Evolutionary conservation across 306 rosid genomes (phyloP).

Genomic region (Casuarina equisetifolia): DNA sequence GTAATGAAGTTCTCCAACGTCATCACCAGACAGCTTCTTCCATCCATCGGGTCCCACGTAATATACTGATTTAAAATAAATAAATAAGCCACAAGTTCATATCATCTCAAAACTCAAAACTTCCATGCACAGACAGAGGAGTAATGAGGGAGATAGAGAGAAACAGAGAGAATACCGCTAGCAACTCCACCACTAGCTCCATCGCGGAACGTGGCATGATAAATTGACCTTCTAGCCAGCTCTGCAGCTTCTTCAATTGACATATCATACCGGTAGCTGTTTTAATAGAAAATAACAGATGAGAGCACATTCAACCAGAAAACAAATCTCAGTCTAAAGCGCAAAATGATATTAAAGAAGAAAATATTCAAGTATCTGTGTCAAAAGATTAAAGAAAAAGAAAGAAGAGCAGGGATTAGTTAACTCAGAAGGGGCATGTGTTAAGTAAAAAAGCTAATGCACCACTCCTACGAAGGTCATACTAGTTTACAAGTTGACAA

Average conservation of each 20-base stretch:
- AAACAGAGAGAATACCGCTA: conserved; percentile 50
- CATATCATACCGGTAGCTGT: conserved; percentile 74
- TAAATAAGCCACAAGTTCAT: not conserved
- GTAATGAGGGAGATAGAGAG: not conserved
- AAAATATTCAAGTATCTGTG: not conserved
- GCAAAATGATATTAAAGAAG: not conserved
- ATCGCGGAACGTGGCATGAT: conserved; percentile 95
- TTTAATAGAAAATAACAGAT: conserved; percentile 1
- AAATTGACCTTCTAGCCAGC: conserved; percentile 80
- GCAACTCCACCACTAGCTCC: conserved; percentile 99
- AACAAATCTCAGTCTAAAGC: not conserved
- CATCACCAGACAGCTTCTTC: conserved; percentile 89
- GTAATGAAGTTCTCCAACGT: conserved; percentile 89
- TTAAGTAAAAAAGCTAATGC: not conserved
- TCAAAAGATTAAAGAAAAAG: not conserved
- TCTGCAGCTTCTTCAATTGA: conserved; percentile 84
- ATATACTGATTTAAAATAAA: conserved; percentile 46
- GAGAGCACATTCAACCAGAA: not conserved
- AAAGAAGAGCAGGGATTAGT: not conserved
- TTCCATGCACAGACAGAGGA: not conserved
- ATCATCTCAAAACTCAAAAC: not conserved
- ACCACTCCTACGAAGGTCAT: not conserved
- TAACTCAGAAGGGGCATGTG: not conserved
- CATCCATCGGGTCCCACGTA: conserved; percentile 81
- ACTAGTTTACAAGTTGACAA: not conserved